These are phyloP conservation scores for Skeletonema potamos DNA, from an alignment of 108 stramenopile genomes.

Conservation along the genomic window DNA sequence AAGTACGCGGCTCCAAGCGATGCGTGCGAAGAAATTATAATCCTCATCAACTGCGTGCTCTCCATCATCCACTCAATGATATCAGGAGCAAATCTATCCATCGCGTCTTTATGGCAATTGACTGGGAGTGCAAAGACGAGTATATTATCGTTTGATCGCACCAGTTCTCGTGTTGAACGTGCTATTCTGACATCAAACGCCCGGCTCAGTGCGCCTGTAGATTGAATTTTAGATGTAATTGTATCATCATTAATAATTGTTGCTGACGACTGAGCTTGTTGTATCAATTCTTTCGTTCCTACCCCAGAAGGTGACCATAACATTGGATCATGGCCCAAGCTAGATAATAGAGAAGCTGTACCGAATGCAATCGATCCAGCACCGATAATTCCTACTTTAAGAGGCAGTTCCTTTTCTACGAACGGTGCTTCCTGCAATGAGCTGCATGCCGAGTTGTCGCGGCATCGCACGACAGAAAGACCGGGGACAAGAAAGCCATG, in stretches of 20 bases:
- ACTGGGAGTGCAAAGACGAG: conserved; percentile 59
- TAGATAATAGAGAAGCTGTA: conserved; percentile 53
- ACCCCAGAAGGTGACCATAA: conserved; percentile 70
- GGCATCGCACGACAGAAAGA: not conserved
- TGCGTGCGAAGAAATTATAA: conserved; percentile 69
- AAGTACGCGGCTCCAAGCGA: conserved; percentile 70
- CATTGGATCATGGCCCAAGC: conserved; percentile 57
- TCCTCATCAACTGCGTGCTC: conserved; percentile 22
- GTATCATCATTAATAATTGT: too few species aligned
- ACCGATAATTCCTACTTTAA: conserved; percentile 57
- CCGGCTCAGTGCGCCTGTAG: conserved; percentile 47
- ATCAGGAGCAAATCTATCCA: conserved; percentile 56
- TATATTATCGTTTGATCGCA: conserved; percentile 48
- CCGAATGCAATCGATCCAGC: conserved; percentile 67
- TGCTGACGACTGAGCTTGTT: not conserved
- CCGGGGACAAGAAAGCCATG: not conserved
- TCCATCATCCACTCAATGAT: conserved; percentile 34
- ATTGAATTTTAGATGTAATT: conserved; percentile 3
- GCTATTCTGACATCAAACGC: conserved; percentile 47
- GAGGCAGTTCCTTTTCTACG: not conserved
- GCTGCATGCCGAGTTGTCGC: not conserved
- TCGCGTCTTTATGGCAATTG: conserved; percentile 61
- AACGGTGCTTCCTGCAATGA: not conserved
- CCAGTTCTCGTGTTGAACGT: conserved; percentile 36
- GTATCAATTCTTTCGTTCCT: conserved; percentile 34